phyloP scores from a whole-genome alignment of 1,139 yeast genomes.

The Nakaseomyces glabratus region DNA sequence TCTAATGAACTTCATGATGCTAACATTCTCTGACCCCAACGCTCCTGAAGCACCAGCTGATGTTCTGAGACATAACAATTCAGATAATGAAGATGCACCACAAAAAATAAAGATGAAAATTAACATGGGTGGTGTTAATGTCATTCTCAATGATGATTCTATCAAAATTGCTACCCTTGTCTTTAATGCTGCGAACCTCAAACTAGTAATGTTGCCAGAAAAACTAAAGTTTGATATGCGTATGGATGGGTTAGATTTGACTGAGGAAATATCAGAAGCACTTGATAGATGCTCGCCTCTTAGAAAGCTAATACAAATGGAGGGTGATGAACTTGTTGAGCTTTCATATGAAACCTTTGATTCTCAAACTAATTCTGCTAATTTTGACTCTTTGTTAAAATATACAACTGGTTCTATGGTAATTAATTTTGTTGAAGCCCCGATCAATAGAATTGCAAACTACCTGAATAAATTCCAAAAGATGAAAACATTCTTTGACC shows the following conservation, averaged over 20 bases:
- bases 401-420: conserved; percentile 69
- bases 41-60: conserved; percentile 63
- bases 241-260: conserved; percentile 71
- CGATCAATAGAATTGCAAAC: conserved; percentile 57
- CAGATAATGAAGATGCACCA: conserved; percentile 50
- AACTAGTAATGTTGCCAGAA: conserved; percentile 63
- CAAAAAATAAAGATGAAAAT: conserved; percentile 65
- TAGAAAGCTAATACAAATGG: conserved; percentile 65
- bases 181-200: conserved; percentile 64
- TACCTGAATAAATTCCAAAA: conserved; percentile 68
- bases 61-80: conserved; percentile 54
- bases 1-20: conserved; percentile 67
- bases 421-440: conserved; percentile 71
- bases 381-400: conserved; percentile 51
- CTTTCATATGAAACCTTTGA: conserved; percentile 78
- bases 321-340: conserved; percentile 77
- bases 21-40: conserved; percentile 78
- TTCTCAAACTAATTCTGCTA: conserved; percentile 36
- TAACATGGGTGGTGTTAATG: conserved; percentile 61
- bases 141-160: conserved; percentile 78
- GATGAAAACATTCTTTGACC: conserved; percentile 82
- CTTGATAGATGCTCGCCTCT: conserved; percentile 45
- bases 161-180: conserved; percentile 70
- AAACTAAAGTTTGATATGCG: conserved; percentile 66
- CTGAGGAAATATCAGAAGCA: conserved; percentile 66